These are phyloP conservation scores for Dorcoceras hygrometricum DNA, from an alignment of 257 asterid genomes.

Conservation along the genomic window DNA sequence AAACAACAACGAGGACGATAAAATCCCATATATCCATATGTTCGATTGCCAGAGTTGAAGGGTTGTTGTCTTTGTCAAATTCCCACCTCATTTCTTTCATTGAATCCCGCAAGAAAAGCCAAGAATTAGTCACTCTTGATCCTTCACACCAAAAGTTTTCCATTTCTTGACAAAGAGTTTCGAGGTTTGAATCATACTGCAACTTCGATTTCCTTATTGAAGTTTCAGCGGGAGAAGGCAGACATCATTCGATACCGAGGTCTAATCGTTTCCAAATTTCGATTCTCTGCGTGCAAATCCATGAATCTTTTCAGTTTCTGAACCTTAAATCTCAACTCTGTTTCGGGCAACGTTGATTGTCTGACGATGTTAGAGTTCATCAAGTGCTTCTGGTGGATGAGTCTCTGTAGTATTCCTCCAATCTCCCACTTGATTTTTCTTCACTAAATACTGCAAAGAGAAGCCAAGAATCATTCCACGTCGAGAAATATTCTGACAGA, in stretches of 20 bases:
- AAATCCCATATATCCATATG: neutral
- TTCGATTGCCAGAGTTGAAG: neutral
- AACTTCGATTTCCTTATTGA: neutral
- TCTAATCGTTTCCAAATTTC: neutral
- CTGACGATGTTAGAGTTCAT: neutral
- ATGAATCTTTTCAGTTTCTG: neutral
- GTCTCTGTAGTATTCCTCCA: slow-evolving; percentile 7
- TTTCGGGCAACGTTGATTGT: neutral
- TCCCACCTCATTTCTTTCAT: neutral
- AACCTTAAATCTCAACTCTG: neutral
- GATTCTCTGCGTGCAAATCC: neutral
- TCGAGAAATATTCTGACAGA: neutral
- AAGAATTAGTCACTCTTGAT: neutral
- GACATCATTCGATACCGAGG: neutral
- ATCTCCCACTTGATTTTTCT: neutral
- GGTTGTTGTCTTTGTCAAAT: neutral
- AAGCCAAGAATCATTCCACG: neutral
- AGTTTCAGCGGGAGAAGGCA: neutral
- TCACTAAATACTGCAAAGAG: neutral
- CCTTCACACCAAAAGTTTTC: neutral
- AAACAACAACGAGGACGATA: slow-evolving; percentile 19
- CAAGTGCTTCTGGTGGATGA: neutral
- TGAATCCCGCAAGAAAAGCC: neutral
- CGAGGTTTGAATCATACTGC: too few relatives aligned
- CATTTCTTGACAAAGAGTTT: neutral